phyloP scores from a whole-genome alignment of 352 stramenopile genomes.

The Phytophthora aleatoria region DNA sequence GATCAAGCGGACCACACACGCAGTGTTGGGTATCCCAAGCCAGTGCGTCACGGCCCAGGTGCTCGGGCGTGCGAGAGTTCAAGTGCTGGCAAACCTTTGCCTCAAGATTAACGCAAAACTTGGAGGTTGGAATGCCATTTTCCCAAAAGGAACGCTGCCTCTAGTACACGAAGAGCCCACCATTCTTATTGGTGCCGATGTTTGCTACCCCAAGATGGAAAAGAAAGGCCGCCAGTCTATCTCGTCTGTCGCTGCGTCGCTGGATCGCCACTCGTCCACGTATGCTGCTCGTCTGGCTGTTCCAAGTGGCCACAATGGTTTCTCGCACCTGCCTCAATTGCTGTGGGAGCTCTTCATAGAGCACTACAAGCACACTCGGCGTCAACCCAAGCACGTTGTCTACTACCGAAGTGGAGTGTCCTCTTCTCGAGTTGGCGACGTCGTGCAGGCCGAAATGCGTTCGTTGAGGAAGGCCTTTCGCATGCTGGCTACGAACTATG shows the following conservation, averaged over 20 bases:
- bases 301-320: constrained; percentile 33
- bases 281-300: constrained; percentile 50
- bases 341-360: constrained; percentile 60
- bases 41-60: constrained; percentile 50
- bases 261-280: constrained; percentile 50
- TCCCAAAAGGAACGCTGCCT: constrained; percentile 30
- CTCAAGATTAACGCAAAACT: constrained; percentile 39
- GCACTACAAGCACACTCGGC: constrained; percentile 46
- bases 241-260: constrained; percentile 59
- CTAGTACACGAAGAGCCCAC: constrained; percentile 34
- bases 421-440: neutral
- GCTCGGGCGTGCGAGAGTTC: constrained; percentile 29
- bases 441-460: neutral
- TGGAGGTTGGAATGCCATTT: constrained; percentile 45
- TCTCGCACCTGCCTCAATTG: constrained; percentile 49
- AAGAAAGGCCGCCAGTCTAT: constrained; percentile 41
- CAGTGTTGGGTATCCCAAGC: constrained; percentile 17
- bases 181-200: constrained; percentile 66
- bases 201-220: constrained; percentile 50
- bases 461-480: constrained; percentile 55
- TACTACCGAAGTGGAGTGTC: constrained; percentile 1
- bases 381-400: neutral
- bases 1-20: too few relatives aligned
- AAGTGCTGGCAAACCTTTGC: constrained; percentile 51
- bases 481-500: constrained; percentile 51